phyloP scores from a whole-genome alignment of 2,329 filamentous ascomycete species.

The Pestalotiopsis sp. region DNA sequence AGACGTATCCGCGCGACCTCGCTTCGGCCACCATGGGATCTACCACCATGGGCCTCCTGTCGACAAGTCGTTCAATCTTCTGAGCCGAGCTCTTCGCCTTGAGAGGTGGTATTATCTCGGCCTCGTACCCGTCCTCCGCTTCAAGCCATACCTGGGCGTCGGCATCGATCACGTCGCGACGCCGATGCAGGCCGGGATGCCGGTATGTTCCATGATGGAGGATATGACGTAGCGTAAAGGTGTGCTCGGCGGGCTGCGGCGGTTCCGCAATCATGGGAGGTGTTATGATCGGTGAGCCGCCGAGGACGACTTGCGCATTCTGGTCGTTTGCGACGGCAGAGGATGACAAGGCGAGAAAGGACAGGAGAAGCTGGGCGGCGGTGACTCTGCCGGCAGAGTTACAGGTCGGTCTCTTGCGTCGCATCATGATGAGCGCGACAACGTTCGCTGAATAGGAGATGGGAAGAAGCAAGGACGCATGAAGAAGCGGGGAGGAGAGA shows the following conservation, averaged over 20 bases:
- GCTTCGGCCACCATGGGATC: conserved; percentile 77
- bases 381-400: conserved; percentile 65
- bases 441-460: neutral
- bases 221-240: conserved; percentile 77
- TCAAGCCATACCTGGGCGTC: conserved; percentile 64
- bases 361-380: conserved; percentile 59
- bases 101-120: conserved; percentile 54
- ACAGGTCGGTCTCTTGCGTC: conserved; percentile 37
- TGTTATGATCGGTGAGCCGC: conserved; percentile 41
- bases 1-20: conserved; percentile 66
- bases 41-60: conserved; percentile 75
- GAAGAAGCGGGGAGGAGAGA: neutral
- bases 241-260: conserved; percentile 54
- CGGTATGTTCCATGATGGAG: conserved; percentile 87
- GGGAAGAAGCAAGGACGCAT: neutral
- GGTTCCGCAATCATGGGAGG: conserved; percentile 41
- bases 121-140: conserved; percentile 57
- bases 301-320: conserved; percentile 44
- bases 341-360: conserved; percentile 64
- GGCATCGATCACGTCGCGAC: conserved; percentile 66
- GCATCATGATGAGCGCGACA: neutral
- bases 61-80: conserved; percentile 78
- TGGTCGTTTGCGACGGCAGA: conserved; percentile 36
- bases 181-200: conserved; percentile 76
- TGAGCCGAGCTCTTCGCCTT: conserved; percentile 64